phyloP scores from a whole-genome alignment of 352 stramenopile genomes.

The Nothophytophthora sp. region DNA sequence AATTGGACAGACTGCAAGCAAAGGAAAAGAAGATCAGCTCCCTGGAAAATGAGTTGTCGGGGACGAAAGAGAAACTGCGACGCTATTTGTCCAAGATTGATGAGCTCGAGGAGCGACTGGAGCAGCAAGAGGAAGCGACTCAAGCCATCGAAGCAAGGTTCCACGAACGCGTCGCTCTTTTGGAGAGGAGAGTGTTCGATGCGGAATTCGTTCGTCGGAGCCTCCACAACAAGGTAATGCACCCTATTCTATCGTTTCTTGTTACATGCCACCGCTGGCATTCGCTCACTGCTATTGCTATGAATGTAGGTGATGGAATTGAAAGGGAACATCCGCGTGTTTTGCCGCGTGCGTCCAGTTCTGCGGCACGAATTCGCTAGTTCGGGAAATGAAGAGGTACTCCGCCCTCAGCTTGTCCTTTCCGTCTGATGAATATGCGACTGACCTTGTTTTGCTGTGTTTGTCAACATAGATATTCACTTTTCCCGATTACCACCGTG shows the following conservation, averaged over 20 bases:
- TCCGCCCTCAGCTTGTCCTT: neutral
- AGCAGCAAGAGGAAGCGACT: slow-evolving; percentile 28
- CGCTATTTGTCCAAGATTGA: slow-evolving; percentile 26
- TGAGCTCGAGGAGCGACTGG: slow-evolving; percentile 37
- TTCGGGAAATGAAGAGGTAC: slow-evolving; percentile 50
- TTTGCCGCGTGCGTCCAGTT: slow-evolving; percentile 95
- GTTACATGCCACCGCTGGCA: too few species aligned
- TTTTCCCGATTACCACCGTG: slow-evolving; percentile 70
- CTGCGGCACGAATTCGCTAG: slow-evolving; percentile 67
- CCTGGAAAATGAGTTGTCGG: slow-evolving; percentile 38
- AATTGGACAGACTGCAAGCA: slow-evolving; percentile 27
- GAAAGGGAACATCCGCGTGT: slow-evolving; percentile 97
- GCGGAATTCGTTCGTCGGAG: slow-evolving; percentile 71
- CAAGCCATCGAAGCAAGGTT: slow-evolving; percentile 28
- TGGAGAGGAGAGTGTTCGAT: slow-evolving; percentile 60
- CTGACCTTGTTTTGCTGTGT: neutral
- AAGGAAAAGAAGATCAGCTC: slow-evolving; percentile 39
- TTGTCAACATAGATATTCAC: slow-evolving; percentile 52
- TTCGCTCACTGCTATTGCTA: too few species aligned
- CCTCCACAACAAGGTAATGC: slow-evolving; percentile 82
- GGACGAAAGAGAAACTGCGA: slow-evolving; percentile 35
- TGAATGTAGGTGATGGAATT: slow-evolving; percentile 91
- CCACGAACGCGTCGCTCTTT: slow-evolving; percentile 28
- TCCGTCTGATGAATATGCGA: too few species aligned
- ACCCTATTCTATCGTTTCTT: too few species aligned